phyloP scores from a whole-genome alignment of 192 early-diverging fungal genomes.

The Linnemannia hyalina region DNA sequence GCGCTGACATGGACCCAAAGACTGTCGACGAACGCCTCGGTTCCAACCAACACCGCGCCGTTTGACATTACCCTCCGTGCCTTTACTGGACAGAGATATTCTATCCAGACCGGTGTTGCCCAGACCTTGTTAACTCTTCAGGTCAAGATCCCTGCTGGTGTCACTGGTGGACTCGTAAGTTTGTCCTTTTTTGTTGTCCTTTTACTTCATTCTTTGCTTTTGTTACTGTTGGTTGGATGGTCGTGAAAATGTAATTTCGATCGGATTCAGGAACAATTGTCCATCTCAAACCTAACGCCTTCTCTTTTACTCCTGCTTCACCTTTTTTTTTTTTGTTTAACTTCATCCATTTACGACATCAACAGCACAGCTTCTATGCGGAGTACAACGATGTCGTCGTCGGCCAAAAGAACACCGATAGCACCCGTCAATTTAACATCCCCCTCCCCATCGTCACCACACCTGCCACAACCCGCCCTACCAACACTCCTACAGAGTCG shows the following conservation, averaged over 20 bases:
- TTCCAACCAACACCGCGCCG: background rate
- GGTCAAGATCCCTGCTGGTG: slow-evolving; percentile 13
- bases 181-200: background rate
- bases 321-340: background rate
- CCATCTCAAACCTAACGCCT: no score
- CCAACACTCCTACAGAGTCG: background rate
- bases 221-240: background rate
- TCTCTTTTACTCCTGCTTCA: background rate
- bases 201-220: background rate
- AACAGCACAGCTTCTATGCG: slow-evolving; percentile 45
- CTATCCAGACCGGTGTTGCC: slow-evolving; percentile 1
- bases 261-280: background rate
- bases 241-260: background rate
- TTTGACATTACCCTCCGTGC: slow-evolving; percentile 28
- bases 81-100: slow-evolving; percentile 13
- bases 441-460: background rate
- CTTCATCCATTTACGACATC: background rate
- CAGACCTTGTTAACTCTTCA: background rate
- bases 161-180: slow-evolving; percentile 46
- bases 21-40: background rate
- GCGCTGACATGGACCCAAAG: slow-evolving; percentile 1
- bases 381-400: background rate
- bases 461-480: background rate
- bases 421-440: slow-evolving; percentile 21
- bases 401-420: background rate